Evolutionary conservation across 805 yeast genomes (phyloP), one percentile per base, ranked within the genome.

Genomic region (Priceomyces melissophilus): DNA sequence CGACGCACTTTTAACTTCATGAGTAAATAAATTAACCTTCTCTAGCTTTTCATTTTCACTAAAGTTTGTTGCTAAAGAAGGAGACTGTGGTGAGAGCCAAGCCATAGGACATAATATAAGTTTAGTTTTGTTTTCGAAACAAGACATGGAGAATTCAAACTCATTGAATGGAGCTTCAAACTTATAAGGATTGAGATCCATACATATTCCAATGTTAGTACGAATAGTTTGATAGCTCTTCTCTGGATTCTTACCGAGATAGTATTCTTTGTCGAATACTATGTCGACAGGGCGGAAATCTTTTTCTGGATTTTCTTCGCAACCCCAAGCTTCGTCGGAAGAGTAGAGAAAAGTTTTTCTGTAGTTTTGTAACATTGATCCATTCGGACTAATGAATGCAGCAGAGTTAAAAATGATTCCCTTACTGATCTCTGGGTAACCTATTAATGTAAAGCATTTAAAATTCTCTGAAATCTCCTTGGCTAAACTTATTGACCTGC

Each of bases 141-240:
- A 79, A 39, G 70, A 69, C 23, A 61, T 57, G 0, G 90, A 73
- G 60, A 85, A 87, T 59, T 90, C 97, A 55, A 76, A 87, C 17
- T 68, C 71, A 29, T 73, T 68, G 61, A 87, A 89, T 1, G 95
- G 89, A 1, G 96, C 88, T 47, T 76, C 69, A 58, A 90, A 90
- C 56, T 85, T 73, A 58, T 86, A 84, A 0, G 96, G 96, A 57
- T 87, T 89, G 46, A 90, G 60, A 63, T 90, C 98, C 97, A 90
- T 90, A 58, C 98, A 90, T 4, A 90, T 88, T 0, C 96, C 98
- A 40, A 90, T 69, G 27, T 81, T 73, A 1, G 84, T 65, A 2
- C 47, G 46, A 9, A 61, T 44, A 16, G 30, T 28, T 13, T 17
- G 28, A 32, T 41, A 44, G 4, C 14, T 17, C 28, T 58, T 71